Percentiles rank a stretch among this genome's conserved stretches.
phyloP scores from a whole-genome alignment of 345 rosid genomes.

The Atalantia buxifolia region DNA sequence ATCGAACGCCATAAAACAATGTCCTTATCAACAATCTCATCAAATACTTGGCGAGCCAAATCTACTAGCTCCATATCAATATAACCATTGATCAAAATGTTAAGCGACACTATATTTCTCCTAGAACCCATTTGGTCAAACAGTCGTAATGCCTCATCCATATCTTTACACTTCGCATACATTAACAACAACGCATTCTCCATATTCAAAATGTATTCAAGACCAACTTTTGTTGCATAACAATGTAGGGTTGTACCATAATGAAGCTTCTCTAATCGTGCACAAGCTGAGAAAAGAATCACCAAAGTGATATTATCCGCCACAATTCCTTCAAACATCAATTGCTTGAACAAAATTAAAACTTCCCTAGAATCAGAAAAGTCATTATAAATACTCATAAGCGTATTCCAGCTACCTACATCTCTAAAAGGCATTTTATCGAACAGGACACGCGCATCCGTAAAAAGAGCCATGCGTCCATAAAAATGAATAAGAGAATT shows the following conservation, averaged over 20 bases:
- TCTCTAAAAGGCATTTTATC: slow-evolving; percentile 22
- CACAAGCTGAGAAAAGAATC: slow-evolving; percentile 20
- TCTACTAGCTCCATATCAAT: slow-evolving; percentile 20
- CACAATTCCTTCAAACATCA: slow-evolving; percentile 1
- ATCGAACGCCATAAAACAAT: slow-evolving; percentile 23
- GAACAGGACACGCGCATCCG: slow-evolving; percentile 7
- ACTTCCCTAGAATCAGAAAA: neutral
- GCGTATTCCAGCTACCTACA: slow-evolving; percentile 22
- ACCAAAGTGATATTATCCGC: slow-evolving; percentile 13
- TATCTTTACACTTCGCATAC: slow-evolving; percentile 20
- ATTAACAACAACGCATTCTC: slow-evolving; percentile 22
- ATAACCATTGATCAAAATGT: slow-evolving; percentile 27
- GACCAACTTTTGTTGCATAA: slow-evolving; percentile 21
- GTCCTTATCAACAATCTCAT: slow-evolving; percentile 19
- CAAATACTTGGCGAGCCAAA: slow-evolving; percentile 18
- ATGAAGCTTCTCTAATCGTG: slow-evolving; percentile 2
- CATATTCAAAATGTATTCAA: slow-evolving; percentile 9
- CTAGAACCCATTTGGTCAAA: slow-evolving; percentile 15
- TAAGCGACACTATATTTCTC: slow-evolving; percentile 18
- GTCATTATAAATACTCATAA: slow-evolving; percentile 16
- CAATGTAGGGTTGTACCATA: slow-evolving; percentile 21
- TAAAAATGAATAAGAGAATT: slow-evolving; percentile 21
- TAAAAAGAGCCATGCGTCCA: neutral
- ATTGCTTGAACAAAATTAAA: slow-evolving; percentile 15
- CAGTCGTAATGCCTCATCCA: slow-evolving; percentile 9